Evolutionary conservation across 2,329 filamentous ascomycete species (phyloP).

Genomic region (Claviceps africana): DNA sequence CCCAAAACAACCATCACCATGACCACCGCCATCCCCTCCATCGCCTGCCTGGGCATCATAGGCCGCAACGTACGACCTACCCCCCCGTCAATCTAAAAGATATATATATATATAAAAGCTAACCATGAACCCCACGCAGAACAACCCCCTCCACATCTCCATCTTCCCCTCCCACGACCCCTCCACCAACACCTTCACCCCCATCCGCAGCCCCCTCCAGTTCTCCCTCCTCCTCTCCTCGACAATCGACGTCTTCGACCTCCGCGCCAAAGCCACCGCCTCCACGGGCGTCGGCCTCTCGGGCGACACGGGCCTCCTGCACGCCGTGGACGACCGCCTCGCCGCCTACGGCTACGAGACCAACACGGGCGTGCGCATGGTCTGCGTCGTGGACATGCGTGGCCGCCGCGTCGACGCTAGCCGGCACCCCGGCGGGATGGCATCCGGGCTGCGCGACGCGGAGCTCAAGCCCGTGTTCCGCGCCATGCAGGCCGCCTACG

Average conservation of each 20-base stretch:
- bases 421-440: constrained; percentile 27
- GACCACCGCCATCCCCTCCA: constrained; percentile 56
- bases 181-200: constrained; percentile 34
- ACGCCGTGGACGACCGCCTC: constrained; percentile 84
- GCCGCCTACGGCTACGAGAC: constrained; percentile 94
- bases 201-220: constrained; percentile 62
- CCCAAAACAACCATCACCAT: constrained; percentile 20
- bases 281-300: constrained; percentile 37
- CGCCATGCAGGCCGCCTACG: constrained; percentile 85
- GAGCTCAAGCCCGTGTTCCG: constrained; percentile 84
- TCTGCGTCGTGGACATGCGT: constrained; percentile 83
- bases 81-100: too few relatives aligned
- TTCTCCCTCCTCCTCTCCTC: constrained; percentile 85
- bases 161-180: constrained; percentile 67
- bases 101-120: too few relatives aligned
- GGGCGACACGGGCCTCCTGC: constrained; percentile 81
- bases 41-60: constrained; percentile 87
- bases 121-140: constrained; percentile 37
- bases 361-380: constrained; percentile 84
- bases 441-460: constrained; percentile 64
- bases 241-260: constrained; percentile 86
- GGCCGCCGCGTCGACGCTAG: constrained; percentile 40
- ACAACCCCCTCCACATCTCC: constrained; percentile 88
- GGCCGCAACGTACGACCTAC: constrained; percentile 82
- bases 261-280: constrained; percentile 59